These are phyloP conservation scores for Neurospora pannonica DNA, from an alignment of 495 filamentous ascomycete species.

Conservation along the genomic window DNA sequence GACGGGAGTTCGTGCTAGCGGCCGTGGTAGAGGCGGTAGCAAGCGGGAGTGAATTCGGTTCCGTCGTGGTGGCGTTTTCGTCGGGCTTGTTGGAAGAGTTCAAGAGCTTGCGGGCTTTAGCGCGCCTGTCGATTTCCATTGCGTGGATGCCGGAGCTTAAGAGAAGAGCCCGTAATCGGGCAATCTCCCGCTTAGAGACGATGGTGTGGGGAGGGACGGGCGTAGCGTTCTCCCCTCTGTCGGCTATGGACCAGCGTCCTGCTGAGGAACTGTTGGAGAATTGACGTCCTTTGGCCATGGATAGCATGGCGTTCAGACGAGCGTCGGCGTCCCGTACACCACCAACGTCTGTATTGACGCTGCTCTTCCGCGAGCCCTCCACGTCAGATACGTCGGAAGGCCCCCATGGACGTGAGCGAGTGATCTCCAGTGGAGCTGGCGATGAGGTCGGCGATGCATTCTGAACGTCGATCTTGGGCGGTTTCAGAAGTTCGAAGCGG, in stretches of 20 bases:
- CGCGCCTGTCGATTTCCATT: constrained; percentile 60
- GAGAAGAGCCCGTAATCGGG: constrained; percentile 61
- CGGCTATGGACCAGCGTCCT: constrained; percentile 65
- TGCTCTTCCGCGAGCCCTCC: constrained; percentile 19
- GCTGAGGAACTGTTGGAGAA: constrained; percentile 19
- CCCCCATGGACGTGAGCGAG: constrained; percentile 3
- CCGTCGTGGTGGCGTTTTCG: neutral
- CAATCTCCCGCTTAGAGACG: constrained; percentile 58
- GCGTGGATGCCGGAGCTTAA: constrained; percentile 81
- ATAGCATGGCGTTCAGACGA: constrained; percentile 19
- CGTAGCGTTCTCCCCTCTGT: constrained; percentile 31
- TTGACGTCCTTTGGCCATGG: constrained; percentile 10
- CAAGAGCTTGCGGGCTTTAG: constrained; percentile 35
- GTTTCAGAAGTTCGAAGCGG: constrained; percentile 47
- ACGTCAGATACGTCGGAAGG: constrained; percentile 26
- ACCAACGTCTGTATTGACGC: constrained; percentile 5
- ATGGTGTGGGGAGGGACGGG: constrained; percentile 22
- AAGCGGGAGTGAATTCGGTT: neutral
- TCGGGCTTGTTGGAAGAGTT: constrained; percentile 5
- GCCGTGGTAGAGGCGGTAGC: too few species aligned
- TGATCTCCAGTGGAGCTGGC: constrained; percentile 16
- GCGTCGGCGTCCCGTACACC: constrained; percentile 13
- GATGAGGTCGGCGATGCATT: constrained; percentile 35
- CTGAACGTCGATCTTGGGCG: constrained; percentile 54
- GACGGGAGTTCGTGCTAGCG: neutral